Base-by-base conservation (phyloP, 2,329 filamentous ascomycete species). In the Rhynchosporium agropyri region DNA sequence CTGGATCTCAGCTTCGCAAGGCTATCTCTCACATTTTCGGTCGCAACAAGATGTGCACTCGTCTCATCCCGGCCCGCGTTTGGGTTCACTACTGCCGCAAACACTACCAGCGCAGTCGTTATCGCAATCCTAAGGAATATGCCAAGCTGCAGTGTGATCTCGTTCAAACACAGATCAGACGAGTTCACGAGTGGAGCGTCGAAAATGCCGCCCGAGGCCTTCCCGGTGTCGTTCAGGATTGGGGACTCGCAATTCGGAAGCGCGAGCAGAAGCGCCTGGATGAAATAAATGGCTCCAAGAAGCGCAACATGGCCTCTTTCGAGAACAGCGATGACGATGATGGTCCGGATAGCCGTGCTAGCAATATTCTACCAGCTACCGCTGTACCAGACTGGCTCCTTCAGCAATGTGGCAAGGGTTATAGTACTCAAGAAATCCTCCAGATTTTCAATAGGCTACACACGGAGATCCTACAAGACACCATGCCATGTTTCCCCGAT, bases 11-110 rank as follows among this genome's bases (percentile, higher is more conserved):
- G 61, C 82, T 83, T 29, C 85, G 91, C 54, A 94, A 94, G 76
- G 86, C 89, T 4, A 89, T 94, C 63, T 92, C 89, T 0, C 90
- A 95, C 71, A 84, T 93, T 61, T 94, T 94, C 69, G 91, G 91
- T 28, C 85, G 91, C 43, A 95, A 95, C 79, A 95, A 95, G 76
- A 80, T 84, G 7, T 89, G 86, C 71, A 95, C 91, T 0, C 83
- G 88, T 40, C 80, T 81, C 50, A 90, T 95, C 55, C 89, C 89
- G 0, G 77, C 83, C 5, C 76, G 84, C 28, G 83, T 91, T 2
- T 94, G 90, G 90, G 85, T 91, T 0, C 85, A 89, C 70, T 89
- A 85, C 73, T 95, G 91, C 74, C 85, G 91, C 42, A 93, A 93
- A 73, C 89, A 93, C 72, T 95, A 95, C 74, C 91, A 95, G 76